Conservation (phyloP, 2,329 filamentous ascomycete genomes). For the Dactylellina leptospora region DNA sequence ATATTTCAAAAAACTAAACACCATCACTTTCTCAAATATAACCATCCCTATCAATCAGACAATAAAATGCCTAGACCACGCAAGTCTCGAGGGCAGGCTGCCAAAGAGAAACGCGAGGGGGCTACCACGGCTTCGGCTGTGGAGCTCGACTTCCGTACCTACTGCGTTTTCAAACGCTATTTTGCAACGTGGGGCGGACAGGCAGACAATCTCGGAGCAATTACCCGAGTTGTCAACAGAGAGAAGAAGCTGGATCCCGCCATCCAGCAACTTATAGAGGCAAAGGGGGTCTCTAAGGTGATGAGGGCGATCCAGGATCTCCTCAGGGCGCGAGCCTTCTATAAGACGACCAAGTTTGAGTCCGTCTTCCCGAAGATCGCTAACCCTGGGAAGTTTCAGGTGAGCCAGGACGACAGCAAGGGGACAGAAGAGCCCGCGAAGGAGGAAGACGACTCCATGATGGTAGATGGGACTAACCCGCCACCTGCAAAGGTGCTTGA, state of each 20-base stretch:
- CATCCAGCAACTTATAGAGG: background rate
- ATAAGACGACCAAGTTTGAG: constrained; percentile 22
- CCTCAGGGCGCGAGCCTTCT: constrained; percentile 19
- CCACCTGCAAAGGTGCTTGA: background rate
- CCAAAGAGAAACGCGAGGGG: background rate
- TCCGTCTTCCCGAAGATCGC: constrained; percentile 22
- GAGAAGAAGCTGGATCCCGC: background rate
- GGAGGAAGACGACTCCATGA: background rate
- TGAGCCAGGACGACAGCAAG: background rate
- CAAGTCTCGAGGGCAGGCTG: background rate
- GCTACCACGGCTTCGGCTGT: background rate
- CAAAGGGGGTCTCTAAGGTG: constrained; percentile 4
- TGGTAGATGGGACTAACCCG: background rate
- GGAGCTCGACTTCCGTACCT: constrained; percentile 29
- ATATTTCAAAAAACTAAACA: too few species aligned
- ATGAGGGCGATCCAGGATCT: constrained; percentile 12
- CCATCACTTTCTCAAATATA: background rate
- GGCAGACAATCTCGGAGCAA: background rate
- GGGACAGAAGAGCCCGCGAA: background rate
- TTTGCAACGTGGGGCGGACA: constrained; percentile 14
- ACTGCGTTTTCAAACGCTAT: constrained; percentile 34
- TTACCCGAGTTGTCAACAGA: constrained; percentile 1
- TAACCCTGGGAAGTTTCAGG: background rate
- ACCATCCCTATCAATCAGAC: background rate
- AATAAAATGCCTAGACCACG: too few species aligned